Evolutionary conservation across 371 early-diverging fungal genomes (phyloP), one percentile per base, ranked within the genome.

Genomic region (Lichtheimia hyalospora): DNA sequence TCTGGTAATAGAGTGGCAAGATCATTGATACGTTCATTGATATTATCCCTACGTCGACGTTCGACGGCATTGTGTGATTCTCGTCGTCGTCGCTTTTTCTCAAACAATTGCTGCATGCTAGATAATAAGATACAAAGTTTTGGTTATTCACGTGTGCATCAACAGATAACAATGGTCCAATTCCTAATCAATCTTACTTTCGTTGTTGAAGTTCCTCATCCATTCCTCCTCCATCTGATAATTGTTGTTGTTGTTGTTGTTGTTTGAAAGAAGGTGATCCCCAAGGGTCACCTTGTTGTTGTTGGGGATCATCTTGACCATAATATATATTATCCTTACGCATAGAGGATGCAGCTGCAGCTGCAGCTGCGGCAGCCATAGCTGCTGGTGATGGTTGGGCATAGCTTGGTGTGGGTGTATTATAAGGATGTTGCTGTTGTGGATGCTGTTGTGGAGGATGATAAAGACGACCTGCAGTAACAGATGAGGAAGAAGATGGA

Each of bases 1-100:
- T 87, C 92, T 42, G 81, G 71, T 28, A 71, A 50, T 60, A 71
- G 72, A 65, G 65, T 73, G 3, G 70, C 67, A 16, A 73, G 59
- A 48, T 73, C 74, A 58, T 55, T 63, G 46, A 97, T 97, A 67
- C 92, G 92, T 69, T 96, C 97, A 69, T 97, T 97, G 73, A 97
- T 97, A 77, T 94, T 92, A 70, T 97, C 96, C 34, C 97, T 82
- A 44, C 97, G 83, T 42, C 97, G 87, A 54, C 96, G 81, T 67
- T 97, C 97, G 14, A 97, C 94, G 16, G 69, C 62, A 61, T 75
- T 75, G 42, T 75, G 75, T 8, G 72, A 71, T 65, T 75, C 75
- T 14, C 75, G 64, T 43, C 75, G 56, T 61, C 71, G 67, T 58
- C 68, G 49, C 28, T 71, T 71, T 63, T 75, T 75, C 34, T 75